Evolutionary conservation across 176 grass and related monocot genomes (phyloP).

Genomic region (Ensete glaucum): DNA sequence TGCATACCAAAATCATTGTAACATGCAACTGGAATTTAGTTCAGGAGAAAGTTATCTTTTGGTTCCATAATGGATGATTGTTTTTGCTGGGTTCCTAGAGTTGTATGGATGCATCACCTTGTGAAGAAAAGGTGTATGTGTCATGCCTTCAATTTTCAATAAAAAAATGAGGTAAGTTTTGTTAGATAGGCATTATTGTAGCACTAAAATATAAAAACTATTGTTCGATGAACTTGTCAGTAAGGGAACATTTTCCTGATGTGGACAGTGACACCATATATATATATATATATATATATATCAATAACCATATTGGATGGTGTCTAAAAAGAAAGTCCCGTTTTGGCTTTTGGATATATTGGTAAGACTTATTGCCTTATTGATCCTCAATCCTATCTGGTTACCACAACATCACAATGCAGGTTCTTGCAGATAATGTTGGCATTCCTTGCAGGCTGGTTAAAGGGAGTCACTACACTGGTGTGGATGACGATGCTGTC

Average conservation of each 20-base stretch:
- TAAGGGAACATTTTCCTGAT: background rate
- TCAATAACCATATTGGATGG: no score
- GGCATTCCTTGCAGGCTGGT: constrained; percentile 89
- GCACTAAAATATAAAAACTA: background rate
- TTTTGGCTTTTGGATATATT: background rate
- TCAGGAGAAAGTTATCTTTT: background rate
- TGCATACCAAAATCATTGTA: background rate
- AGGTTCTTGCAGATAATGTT: constrained; percentile 91
- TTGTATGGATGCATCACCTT: background rate
- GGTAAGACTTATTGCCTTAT: background rate
- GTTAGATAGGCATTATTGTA: background rate
- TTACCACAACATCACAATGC: constrained; percentile 12
- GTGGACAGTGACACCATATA: background rate
- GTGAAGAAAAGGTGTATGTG: background rate
- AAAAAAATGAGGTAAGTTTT: no score
- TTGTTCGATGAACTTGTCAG: background rate
- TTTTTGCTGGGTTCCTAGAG: background rate
- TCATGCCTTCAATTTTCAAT: background rate
- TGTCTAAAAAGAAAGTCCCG: background rate
- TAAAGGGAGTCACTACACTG: constrained; percentile 98
- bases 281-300: no score
- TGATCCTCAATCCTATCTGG: background rate
- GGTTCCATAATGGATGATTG: background rate
- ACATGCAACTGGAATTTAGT: background rate
- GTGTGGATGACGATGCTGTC: constrained; percentile 86